Evolutionary conservation across 495 filamentous ascomycete species (phyloP), one percentile per base, ranked within the genome.

Genomic region (Hypoxylon rickii): DNA sequence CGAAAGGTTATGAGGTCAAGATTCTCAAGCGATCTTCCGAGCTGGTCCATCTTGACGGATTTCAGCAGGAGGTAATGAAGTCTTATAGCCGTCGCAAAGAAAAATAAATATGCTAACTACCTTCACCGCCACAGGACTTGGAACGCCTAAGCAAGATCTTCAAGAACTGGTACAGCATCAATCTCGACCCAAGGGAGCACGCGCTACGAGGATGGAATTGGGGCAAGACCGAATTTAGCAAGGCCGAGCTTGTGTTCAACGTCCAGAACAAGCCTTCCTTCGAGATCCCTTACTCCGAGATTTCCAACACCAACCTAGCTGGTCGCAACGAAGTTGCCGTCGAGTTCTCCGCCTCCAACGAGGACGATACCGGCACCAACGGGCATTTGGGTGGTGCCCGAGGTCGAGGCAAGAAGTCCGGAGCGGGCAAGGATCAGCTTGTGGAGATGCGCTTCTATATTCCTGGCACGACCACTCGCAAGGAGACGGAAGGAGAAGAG

Each of bases 361-460:
- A 80, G 33, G 76, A 80, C 22, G 85, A 85, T 51, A 89, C 86
- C 24, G 84, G 83, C 24, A 84, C 87, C 7, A 89, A 89, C 60
- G 84, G 85, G 15, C 81, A 89, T 43, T 79, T 90, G 15, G 92
- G 90, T 13, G 88, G 90, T 53, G 89, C 88, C 17, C 77, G 86
- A 54, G 86, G 83, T 49, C 86, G 87, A 47, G 92, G 93, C 55
- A 91, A 88, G 70, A 99, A 96, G 74, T 86, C 89, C 15, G 87
- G 87, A 12, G 92, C 89, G 21, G 90, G 88, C 17, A 84, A 84
- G 43, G 95, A 99, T 67, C 92, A 97, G 74, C 76, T 99, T 42
- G 90, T 96, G 11, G 95, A 99, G 73, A 96, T 97, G 90, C 84
- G 95, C 41, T 97, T 99, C 76, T 99, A 97, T 75, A 96, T 99